phyloP scores from a whole-genome alignment of 495 filamentous ascomycete species.

The Penicillium verhagenii region DNA sequence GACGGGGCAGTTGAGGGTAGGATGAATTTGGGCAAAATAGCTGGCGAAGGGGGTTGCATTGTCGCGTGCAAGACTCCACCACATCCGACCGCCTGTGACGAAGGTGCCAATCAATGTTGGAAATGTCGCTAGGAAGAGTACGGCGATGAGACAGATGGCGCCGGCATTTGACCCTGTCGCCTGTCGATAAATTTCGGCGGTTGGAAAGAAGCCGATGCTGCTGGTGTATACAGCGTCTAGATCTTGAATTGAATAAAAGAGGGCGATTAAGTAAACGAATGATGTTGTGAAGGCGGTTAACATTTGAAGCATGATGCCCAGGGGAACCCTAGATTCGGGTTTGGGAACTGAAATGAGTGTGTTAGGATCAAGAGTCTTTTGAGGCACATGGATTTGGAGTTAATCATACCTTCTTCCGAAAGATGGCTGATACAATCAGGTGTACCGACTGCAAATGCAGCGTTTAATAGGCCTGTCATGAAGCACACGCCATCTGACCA shows the following conservation, averaged over 20 bases:
- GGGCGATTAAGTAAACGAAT: slow-evolving; percentile 27
- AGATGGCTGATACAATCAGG: slow-evolving; percentile 71
- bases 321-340: slow-evolving; percentile 25
- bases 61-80: slow-evolving; percentile 77
- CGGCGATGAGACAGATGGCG: slow-evolving; percentile 58
- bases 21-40: slow-evolving; percentile 36
- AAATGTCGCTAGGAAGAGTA: slow-evolving; percentile 53
- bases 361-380: background rate
- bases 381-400: background rate
- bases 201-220: slow-evolving; percentile 59
- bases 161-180: slow-evolving; percentile 60
- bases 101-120: slow-evolving; percentile 61
- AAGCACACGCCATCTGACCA: slow-evolving; percentile 66
- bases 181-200: slow-evolving; percentile 71
- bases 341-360: slow-evolving; percentile 16
- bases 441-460: slow-evolving; percentile 73
- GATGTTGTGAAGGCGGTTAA: slow-evolving; percentile 56
- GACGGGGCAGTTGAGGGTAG: slow-evolving; percentile 55
- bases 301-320: slow-evolving; percentile 57
- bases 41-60: slow-evolving; percentile 44
- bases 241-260: slow-evolving; percentile 67
- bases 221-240: slow-evolving; percentile 54
- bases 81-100: slow-evolving; percentile 67
- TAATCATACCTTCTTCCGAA: slow-evolving; percentile 58
- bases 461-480: slow-evolving; percentile 70